Conservation (phyloP, 768 basidiomycete genomes). For the Amanita polypyramis region DNA sequence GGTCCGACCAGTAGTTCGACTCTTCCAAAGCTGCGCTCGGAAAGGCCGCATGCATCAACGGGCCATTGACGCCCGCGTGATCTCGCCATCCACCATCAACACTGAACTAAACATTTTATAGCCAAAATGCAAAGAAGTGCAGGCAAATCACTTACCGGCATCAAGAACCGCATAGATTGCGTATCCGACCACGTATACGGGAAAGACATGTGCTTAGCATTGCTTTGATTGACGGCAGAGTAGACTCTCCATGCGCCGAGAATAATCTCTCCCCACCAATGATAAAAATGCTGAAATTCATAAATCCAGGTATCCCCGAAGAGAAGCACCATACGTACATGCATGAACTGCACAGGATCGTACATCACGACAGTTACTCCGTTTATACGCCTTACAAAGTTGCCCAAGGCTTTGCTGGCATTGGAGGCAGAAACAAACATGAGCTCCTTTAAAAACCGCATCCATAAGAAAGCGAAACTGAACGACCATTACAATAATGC, state of each 20-base stretch:
- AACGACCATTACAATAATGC: conserved; percentile 1
- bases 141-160: conserved; percentile 17
- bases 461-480: not conserved
- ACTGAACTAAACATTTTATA: conserved; percentile 12
- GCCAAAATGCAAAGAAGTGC: not conserved
- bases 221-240: conserved; percentile 14
- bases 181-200: conserved; percentile 5
- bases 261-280: conserved; percentile 38
- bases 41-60: conserved; percentile 56
- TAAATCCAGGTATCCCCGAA: not conserved
- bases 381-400: conserved; percentile 11
- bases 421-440: conserved; percentile 15
- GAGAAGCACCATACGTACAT: conserved; percentile 10
- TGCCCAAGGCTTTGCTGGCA: conserved; percentile 13
- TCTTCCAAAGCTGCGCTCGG: conserved; percentile 49
- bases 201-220: not conserved
- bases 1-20: conserved; percentile 53
- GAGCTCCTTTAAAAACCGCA: conserved; percentile 13
- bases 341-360: conserved; percentile 17
- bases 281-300: conserved; percentile 29
- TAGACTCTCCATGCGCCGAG: conserved; percentile 32
- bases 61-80: conserved; percentile 47
- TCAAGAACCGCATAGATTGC: conserved; percentile 18
- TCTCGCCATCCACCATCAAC: conserved; percentile 43
- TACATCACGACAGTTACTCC: conserved; percentile 16